These are phyloP conservation scores for Fusarium haematococcum DNA, from an alignment of 2,329 filamentous ascomycete genomes.

Conservation along the genomic window DNA sequence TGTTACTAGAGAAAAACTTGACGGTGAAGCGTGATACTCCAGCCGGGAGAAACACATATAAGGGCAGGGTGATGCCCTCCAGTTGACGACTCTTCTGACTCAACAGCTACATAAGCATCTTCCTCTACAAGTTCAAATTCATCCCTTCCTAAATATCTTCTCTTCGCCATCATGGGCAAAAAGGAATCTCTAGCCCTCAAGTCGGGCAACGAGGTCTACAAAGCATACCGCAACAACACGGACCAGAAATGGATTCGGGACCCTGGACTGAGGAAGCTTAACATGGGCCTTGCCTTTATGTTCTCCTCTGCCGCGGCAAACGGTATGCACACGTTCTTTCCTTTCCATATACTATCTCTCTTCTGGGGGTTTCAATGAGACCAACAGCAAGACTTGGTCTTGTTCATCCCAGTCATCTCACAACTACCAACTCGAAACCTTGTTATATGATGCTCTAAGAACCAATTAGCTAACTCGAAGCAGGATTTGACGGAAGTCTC, in stretches of 20 bases:
- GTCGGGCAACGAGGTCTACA: slow-evolving; percentile 20
- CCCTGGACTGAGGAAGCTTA: slow-evolving; percentile 19
- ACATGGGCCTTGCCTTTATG: slow-evolving; percentile 25
- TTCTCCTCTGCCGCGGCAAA: slow-evolving; percentile 27
- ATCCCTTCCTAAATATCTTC: not conserved
- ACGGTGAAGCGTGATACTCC: not conserved
- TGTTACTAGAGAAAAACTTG: not conserved
- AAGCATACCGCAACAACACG: slow-evolving; percentile 18
- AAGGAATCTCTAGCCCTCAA: not conserved
- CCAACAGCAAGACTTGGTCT: not conserved
- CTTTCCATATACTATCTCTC: not conserved
- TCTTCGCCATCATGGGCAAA: slow-evolving; percentile 7
- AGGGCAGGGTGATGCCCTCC: not conserved
- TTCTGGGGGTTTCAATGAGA: too few relatives aligned
- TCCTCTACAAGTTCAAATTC: not conserved
- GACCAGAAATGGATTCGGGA: slow-evolving; percentile 24
- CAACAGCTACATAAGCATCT: not conserved
- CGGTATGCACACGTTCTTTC: not conserved
- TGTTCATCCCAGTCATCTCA: not conserved
- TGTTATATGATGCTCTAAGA: not conserved
- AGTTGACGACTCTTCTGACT: not conserved
- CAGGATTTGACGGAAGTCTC: slow-evolving; percentile 24
- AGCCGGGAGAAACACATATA: slow-evolving; percentile 9
- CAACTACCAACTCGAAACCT: not conserved
- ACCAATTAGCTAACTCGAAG: not conserved